Percentiles rank a stretch among this genome's conserved stretches.
Evolutionary conservation across 441 rosid genomes (phyloP).

Genomic region (Pelargonium myrrhifolium): DNA sequence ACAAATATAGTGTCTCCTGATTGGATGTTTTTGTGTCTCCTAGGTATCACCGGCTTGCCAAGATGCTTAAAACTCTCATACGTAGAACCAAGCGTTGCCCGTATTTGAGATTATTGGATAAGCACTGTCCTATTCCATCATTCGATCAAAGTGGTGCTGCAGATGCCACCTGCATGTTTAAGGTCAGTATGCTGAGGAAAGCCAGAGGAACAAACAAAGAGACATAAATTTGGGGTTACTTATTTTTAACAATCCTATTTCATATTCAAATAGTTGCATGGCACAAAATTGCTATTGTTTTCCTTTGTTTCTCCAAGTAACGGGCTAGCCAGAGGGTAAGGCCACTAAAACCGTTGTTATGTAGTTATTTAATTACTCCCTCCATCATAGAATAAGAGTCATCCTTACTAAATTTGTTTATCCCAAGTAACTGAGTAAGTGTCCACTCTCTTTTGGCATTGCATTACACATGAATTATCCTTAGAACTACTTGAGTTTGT

Average conservation of each 20-base stretch:
- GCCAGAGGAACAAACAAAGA: not conserved
- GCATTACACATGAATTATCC: no score
- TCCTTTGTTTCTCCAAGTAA: not conserved
- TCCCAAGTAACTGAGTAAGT: no score
- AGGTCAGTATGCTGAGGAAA: constrained; percentile 35
- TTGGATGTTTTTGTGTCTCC: constrained; percentile 16
- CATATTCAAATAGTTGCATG: not conserved
- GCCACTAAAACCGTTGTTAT: not conserved
- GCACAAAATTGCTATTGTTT: not conserved
- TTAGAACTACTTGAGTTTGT: no score
- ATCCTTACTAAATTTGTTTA: no score
- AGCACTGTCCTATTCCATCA: constrained; percentile 48
- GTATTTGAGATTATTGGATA: constrained; percentile 49
- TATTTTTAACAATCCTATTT: not conserved
- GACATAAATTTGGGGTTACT: not conserved
- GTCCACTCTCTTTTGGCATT: no score
- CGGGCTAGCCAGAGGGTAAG: not conserved
- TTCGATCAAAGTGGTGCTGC: constrained; percentile 21
- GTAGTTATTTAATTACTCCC: no score
- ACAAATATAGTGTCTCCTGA: not conserved
- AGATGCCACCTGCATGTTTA: constrained; percentile 23
- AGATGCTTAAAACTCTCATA: constrained; percentile 49
- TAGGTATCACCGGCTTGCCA: constrained; percentile 60
- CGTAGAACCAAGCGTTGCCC: constrained; percentile 45
- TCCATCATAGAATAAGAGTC: no score